Base-by-base conservation (phyloP, 2,329 filamentous ascomycete genomes). In the Emmonsiellopsis sp. region DNA sequence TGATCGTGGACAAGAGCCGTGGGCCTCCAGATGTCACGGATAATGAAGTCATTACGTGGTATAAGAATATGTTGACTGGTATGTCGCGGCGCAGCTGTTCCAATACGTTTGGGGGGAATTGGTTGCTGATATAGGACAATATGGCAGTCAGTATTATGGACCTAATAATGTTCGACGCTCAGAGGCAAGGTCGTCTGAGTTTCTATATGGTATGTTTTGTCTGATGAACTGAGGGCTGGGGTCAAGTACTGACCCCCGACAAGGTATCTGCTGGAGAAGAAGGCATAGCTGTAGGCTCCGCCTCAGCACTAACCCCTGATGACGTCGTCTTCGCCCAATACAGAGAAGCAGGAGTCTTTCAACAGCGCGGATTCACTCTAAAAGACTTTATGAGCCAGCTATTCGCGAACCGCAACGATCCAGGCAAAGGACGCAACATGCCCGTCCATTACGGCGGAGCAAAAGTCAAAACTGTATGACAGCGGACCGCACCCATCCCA, bases 241-340 rank as follows among this genome's bases (percentile, higher is more conserved):
- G 5, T 47, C 13, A 56, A n/a, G 17, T 34, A 21, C 47, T 49
- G 21, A 49, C 33, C 11, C 34, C 3, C 9, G 31, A 2, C 42
- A 50, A 80, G 77, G 77, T 85, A 40, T 92, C 87, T 39, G 88
- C 90, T 0, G 91, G 91, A 54, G 91, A 96, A 74, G 93, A 98
- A 76, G 93, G 92, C 36, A 90, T 95, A 51, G 88, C 88, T 43
- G 85, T 98, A 2, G 93, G 90, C 1, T 91, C 87, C 2, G 88
- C 91, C 0, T 90, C 88, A 27, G 90, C 88, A 10, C 71, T 98
- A 55, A 78, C 82, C n/a, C 81, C 80, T n/a, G 80, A 86, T 50
- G 93, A 98, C 68, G 88, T 95, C 5, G 81, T 96, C 45, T 97
- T 95, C 67, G 88, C 87, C 56, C 93, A 98, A 68, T 98, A 98